Conservation (phyloP, 2,329 filamentous ascomycete genomes). For the Alternaria novae-zelandiae region DNA sequence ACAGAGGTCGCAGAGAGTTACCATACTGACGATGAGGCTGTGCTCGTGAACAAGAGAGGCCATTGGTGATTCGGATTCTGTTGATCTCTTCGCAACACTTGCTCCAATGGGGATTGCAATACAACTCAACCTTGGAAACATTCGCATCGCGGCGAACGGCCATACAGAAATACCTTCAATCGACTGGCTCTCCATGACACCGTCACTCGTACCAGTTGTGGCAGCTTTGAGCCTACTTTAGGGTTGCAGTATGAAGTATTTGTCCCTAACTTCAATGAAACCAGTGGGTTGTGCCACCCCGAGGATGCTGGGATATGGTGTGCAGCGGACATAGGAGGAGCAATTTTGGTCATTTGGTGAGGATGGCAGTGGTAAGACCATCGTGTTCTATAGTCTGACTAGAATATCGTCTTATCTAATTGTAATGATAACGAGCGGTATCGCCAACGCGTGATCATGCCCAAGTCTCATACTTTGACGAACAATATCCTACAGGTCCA, state of each 20-base stretch:
- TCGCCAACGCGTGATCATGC: not conserved
- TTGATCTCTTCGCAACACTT: not conserved
- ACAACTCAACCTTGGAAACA: not conserved
- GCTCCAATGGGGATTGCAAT: not conserved
- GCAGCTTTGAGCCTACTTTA: not conserved
- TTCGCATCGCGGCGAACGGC: not conserved
- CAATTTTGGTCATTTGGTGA: not conserved
- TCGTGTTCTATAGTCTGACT: not conserved
- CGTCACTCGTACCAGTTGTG: not conserved
- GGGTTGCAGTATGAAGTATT: not conserved
- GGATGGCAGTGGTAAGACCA: not conserved
- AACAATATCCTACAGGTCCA: not conserved
- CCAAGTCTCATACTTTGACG: not conserved
- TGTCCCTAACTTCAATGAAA: not conserved
- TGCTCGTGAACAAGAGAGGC: not conserved
- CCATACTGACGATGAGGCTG: not conserved
- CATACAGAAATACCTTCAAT: not conserved
- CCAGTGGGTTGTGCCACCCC: not conserved
- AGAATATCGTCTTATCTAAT: not conserved
- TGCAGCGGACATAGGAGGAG: not conserved
- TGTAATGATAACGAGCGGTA: not conserved
- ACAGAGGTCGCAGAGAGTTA: not conserved
- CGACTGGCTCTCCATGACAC: not conserved
- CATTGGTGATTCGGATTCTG: not conserved
- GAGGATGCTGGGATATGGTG: not conserved